Evolutionary conservation across 164 flowering plant species (phyloP).

Genomic region (Vitis labrusca): DNA sequence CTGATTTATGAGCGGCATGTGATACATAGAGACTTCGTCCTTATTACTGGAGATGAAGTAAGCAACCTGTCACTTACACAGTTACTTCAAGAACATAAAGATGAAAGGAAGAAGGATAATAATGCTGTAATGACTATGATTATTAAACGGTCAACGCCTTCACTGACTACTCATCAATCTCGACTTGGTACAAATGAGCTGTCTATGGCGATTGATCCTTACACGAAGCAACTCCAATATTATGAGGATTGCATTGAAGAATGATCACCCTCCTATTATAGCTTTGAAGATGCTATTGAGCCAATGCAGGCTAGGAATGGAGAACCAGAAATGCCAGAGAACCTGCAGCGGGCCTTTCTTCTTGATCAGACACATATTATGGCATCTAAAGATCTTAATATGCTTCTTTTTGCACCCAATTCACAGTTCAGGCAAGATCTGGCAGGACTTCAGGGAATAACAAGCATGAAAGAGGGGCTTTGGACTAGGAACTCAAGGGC

Average conservation of each 20-base stretch:
- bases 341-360: constrained; percentile 66
- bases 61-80: constrained; percentile 88
- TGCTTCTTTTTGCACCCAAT: constrained; percentile 56
- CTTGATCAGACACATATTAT: constrained; percentile 51
- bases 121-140: constrained; percentile 97
- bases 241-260: constrained; percentile 69
- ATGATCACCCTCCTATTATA: constrained; percentile 15
- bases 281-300: constrained; percentile 66
- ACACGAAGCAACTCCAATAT: constrained; percentile 74
- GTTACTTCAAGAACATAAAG: constrained; percentile 83
- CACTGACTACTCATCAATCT: constrained; percentile 67
- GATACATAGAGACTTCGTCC: constrained; percentile 95
- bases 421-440: constrained; percentile 65
- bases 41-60: constrained; percentile 89
- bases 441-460: constrained; percentile 58
- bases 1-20: constrained; percentile 80
- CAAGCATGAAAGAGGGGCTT: constrained; percentile 58
- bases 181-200: constrained; percentile 94
- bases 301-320: constrained; percentile 36
- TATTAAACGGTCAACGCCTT: constrained; percentile 76
- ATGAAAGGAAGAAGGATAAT: constrained; percentile 75
- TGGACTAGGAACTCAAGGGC: constrained; percentile 32
- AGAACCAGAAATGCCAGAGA: constrained; percentile 54
- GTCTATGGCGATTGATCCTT: constrained; percentile 82
- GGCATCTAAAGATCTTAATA: constrained; percentile 47